phyloP scores from a whole-genome alignment of 352 stramenopile genomes.

The Globisporangium megalacanthum region DNA sequence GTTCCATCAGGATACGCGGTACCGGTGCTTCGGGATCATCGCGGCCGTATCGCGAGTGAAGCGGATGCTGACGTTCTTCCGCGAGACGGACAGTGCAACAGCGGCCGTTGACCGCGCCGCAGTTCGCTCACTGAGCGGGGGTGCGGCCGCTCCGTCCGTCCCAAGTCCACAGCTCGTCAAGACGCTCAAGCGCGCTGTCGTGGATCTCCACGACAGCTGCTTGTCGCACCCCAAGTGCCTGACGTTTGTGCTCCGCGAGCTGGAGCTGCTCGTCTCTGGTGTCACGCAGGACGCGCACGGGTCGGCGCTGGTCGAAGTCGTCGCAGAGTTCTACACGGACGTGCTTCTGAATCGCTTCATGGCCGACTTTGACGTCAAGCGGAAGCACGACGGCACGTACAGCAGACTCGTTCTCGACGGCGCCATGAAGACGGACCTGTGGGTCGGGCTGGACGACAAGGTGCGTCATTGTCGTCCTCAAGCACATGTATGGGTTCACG shows the following conservation, averaged over 20 bases:
- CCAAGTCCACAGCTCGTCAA: slow-evolving; percentile 9
- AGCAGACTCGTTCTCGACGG: slow-evolving; percentile 25
- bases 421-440: slow-evolving; percentile 34
- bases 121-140: neutral
- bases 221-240: slow-evolving; percentile 26
- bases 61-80: slow-evolving; percentile 20
- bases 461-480: slow-evolving; percentile 1
- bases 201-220: slow-evolving; percentile 27
- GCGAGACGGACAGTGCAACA: slow-evolving; percentile 12
- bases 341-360: slow-evolving; percentile 38
- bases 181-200: slow-evolving; percentile 17
- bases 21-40: slow-evolving; percentile 45
- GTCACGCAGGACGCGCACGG: slow-evolving; percentile 21
- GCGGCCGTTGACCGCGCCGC: neutral
- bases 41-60: slow-evolving; percentile 33
- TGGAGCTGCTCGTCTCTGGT: slow-evolving; percentile 22
- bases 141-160: neutral
- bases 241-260: slow-evolving; percentile 39
- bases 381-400: slow-evolving; percentile 20
- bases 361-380: slow-evolving; percentile 27
- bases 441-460: slow-evolving; percentile 29
- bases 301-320: slow-evolving; percentile 21
- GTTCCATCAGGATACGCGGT: slow-evolving; percentile 49
- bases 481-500: neutral
- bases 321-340: slow-evolving; percentile 44